Base-by-base conservation (phyloP, 352 stramenopile genomes). In the Sclerospora graminicola region DNA sequence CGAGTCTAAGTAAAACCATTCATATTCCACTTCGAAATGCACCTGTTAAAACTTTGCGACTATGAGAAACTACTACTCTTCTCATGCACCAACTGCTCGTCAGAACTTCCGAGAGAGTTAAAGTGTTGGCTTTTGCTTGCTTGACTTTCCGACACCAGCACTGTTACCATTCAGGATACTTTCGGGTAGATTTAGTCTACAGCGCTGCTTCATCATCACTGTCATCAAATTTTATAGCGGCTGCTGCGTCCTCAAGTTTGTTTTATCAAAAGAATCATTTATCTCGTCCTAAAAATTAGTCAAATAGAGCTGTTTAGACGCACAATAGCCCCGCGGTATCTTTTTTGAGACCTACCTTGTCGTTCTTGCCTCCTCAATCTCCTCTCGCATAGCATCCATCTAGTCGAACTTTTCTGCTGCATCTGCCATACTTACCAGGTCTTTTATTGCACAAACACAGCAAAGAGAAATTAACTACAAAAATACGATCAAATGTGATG, bases 1-100 rank as follows among this genome's bases (percentile, higher is more conserved):
- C 0, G 78, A 79, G 31, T 92, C 81, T 54, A 93, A 48, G 41
- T 93, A 93, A 55, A 86, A 90, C 81, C 81, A 93, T 52, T 87
- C 77, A 31, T 90, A 78, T 11, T 60, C 47, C 13, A 80, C 63
- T 54, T 82, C 69, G 19, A 74, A 36, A 24, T 39, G 53, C 38
- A 64, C 20, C 14, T 41, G 67, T 8, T 48, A 56, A 43, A 66
- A 49, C 20, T 48, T 33, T 43, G 35, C 5, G 58, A 35, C 9
- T 72, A 16, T 8, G 50, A 59, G 11, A 64, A 73, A 16, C 41
- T 58, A 28, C 52, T 57, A 36, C 71, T 61, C 34, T 74, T 53
- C 33, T 60, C 56, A 24, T 65, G 35, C 19, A 32, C 56, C 23
- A 62, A 8, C 6, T 54, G 43, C 18, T 45, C 36, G 16, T 34